Evolutionary conservation across 495 filamentous ascomycete genomes (phyloP), one percentile per base, ranked within the genome.

Genomic region (Lasiosphaeria ovina): DNA sequence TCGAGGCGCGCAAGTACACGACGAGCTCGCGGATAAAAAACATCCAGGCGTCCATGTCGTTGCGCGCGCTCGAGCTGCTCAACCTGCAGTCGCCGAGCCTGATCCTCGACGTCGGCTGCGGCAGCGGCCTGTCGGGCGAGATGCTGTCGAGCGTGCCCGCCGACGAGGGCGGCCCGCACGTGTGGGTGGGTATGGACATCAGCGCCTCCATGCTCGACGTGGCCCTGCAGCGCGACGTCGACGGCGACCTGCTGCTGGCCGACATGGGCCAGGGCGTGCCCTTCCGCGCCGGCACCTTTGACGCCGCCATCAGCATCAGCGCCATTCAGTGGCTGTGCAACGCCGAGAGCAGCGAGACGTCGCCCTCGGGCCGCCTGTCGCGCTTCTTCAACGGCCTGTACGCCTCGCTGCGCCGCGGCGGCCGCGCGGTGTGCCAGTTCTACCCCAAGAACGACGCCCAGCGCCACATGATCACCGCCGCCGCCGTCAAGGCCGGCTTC

Each of bases 321-420:
- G 94, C 94, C 3, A 89, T 98, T 35, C 94, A 98, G 72, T 98
- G 94, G 94, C 81, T 98, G 5, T 98, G 94, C 73, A 97, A 97
- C 76, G 94, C 92, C 16, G 95, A 97, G 69, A 87, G 83, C 55
- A 88, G 84, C 66, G 90, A 95, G 16, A 92, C 93, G 8, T 88
- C 83, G 9, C 84, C 91, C 0, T 80, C 87, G 33, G 88, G 88
- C 8, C 80, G 95, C 14, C 69, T 98, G 50, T 77, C 81, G 35
- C 81, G 94, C 35, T 98, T 98, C 64, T 98, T 98, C 66, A 88
- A 91, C 60, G 90, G 90, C n/a, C 77, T 98, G 6, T 98, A 97
- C 74, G 85, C 89, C 24, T 87, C 85, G 72, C 74, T 98, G 57
- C 83, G 87, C 59, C 81, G 95, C 4, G 94, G 94, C 9, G 94